phyloP scores from a whole-genome alignment of 2,329 filamentous ascomycete genomes.

The Alternaria sp. region DNA sequence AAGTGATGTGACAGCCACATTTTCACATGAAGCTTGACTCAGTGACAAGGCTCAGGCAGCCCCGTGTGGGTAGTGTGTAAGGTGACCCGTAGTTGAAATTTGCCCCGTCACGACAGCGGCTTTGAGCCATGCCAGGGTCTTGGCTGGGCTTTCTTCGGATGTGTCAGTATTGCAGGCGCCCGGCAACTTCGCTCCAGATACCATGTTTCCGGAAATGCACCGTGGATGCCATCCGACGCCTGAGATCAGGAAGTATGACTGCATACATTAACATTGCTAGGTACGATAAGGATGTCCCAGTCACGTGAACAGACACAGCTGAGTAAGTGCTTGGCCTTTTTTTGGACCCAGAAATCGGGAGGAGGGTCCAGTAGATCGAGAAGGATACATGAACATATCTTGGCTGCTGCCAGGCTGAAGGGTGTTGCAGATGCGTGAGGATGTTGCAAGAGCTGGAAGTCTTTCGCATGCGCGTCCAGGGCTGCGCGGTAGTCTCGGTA shows the following conservation, averaged over 20 bases:
- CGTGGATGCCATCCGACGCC: constrained; percentile 9
- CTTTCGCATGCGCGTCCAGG: background rate
- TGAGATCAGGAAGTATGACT: constrained; percentile 11
- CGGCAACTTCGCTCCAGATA: constrained; percentile 19
- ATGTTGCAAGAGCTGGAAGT: background rate
- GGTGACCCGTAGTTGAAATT: background rate
- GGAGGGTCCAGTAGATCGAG: background rate
- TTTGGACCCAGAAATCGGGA: background rate
- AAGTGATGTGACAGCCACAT: constrained; percentile 3
- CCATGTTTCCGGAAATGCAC: constrained; percentile 27
- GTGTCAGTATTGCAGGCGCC: constrained; percentile 4
- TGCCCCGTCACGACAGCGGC: background rate
- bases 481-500: background rate
- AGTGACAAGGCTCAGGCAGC: constrained; percentile 10
- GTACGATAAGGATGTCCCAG: background rate
- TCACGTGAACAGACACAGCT: constrained; percentile 5
- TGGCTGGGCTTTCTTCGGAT: background rate
- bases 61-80: background rate
- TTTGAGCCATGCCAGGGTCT: background rate
- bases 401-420: background rate
- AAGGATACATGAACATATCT: background rate
- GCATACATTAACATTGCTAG: background rate
- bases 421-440: background rate
- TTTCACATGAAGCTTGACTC: constrained; percentile 9
- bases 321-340: constrained; percentile 3